Conservation (phyloP, 1,284 basidiomycete genomes). For the Pyrrhoderma noxium region DNA sequence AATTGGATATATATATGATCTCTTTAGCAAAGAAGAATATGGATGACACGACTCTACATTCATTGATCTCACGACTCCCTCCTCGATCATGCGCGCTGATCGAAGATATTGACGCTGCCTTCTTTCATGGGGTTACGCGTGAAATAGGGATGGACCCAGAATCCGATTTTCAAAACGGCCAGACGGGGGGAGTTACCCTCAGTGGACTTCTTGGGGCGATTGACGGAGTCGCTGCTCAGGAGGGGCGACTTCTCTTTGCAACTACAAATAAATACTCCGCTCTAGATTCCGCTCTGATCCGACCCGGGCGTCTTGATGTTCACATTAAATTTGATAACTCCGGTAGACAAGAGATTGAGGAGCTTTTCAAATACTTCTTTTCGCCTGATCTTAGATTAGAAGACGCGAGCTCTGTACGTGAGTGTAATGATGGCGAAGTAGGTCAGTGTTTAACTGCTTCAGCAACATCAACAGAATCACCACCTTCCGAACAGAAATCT, state of each 20-base stretch:
- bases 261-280: slow-evolving; percentile 66
- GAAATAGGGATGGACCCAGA: slow-evolving; percentile 30
- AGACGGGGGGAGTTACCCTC: slow-evolving; percentile 38
- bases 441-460: neutral
- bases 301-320: slow-evolving; percentile 77
- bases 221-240: slow-evolving; percentile 69
- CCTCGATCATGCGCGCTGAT: slow-evolving; percentile 67
- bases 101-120: slow-evolving; percentile 76
- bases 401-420: slow-evolving; percentile 15
- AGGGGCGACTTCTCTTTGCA: slow-evolving; percentile 70
- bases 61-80: slow-evolving; percentile 59
- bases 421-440: slow-evolving; percentile 18
- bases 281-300: slow-evolving; percentile 64
- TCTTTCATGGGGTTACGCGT: slow-evolving; percentile 44
- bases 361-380: slow-evolving; percentile 63
- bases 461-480: neutral
- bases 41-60: slow-evolving; percentile 56
- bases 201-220: slow-evolving; percentile 69
- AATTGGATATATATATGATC: slow-evolving; percentile 66
- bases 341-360: slow-evolving; percentile 54
- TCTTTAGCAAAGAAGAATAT: slow-evolving; percentile 65
- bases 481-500: too few species aligned
- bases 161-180: slow-evolving; percentile 14
- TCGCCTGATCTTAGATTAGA: slow-evolving; percentile 28
- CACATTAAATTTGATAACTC: slow-evolving; percentile 68